Evolutionary conservation across 2,329 filamentous ascomycete species (phyloP), one percentile per base, ranked within the genome.

Genomic region (Fusarium verticillioides): DNA sequence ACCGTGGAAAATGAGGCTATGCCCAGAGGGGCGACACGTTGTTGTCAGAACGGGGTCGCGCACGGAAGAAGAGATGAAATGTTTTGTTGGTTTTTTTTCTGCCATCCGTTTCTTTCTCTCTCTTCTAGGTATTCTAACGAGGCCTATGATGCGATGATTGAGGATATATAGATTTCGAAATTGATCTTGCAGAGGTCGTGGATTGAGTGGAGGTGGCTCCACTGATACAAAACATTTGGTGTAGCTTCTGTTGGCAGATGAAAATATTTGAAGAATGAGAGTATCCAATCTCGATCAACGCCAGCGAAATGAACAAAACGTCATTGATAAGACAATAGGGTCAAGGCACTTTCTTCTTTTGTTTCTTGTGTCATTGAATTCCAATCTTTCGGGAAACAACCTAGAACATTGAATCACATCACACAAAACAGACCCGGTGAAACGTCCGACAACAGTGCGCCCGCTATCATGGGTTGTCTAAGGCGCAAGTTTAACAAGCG

Each of bases 241-340:
- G 36, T 43, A 70, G 52, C 42, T 66, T 39, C 49, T 23, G 30
- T 32, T 50, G 50, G 54, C 32, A 60, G 59, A 53, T 58, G 60
- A 70, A 67, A 50, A 10, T 30, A 61, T 34, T 42, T 42, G 43
- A 58, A 32, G 42, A 42, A 44, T 46, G 23, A 64, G 32, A 59
- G 40, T 53, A 70, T 70, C 59, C 52, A 69, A 63, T 67, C 63
- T 74, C 59, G 65, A 69, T 69, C 66, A 72, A 71, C 64, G 56
- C n/a, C 44, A 26, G 30, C 64, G 70, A 70, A 73, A 73, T 73
- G 70, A 73, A 63, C 63, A 65, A 66, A 62, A 71, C 64, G 58
- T 73, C 69, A 73, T 67, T 63, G 64, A 47, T 56, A 63, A 69
- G 60, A 56, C 42, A 64, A 44, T 60, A 57, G 58, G 76, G 72